Base-by-base conservation (phyloP, 1,284 basidiomycete genomes). In the Sporisorium sorghi region DNA sequence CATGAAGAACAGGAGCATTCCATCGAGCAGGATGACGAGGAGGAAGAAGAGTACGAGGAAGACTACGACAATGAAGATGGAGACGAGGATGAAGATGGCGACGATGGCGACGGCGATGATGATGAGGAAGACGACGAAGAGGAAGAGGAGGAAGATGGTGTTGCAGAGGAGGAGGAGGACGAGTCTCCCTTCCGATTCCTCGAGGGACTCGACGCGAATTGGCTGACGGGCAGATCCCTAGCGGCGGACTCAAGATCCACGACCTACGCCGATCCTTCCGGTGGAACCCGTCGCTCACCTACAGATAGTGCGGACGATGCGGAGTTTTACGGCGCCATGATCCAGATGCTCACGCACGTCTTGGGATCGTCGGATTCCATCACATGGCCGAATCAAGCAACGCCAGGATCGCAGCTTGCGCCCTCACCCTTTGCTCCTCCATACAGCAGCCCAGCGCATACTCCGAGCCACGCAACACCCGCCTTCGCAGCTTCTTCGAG, bases 281-380 rank as follows among this genome's bases (percentile, higher is more conserved):
- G 19, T 12, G 32, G 15, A 37, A 44, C 46, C 12, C 26, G 24
- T 14, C 52, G 58, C 33, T 32, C 58, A 14, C 51, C 62, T 9
- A 40, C 60, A 19, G 69, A 54, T 8, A 56, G 58, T 9, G 47
- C 57, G 7, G 58, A 66, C 12, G 71, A 77, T 47, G 52, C 65
- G 1, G 76, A 78, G 43, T 78, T 80, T 55, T 80, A 80, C 49
- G 58, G 71, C 32, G 73, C 72, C 24, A 76, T 76, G 54, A 80
- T 80, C 42, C 78, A 80, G 58, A 75, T 80, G 61, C 73, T 80
- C 46, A 80, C 78, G 10, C 76, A 78, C 39, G 67, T 80, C 4
- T 61, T 80, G 15, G 78, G 78, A 12, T 77, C 76, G 21, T 78
- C 76, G 14, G 68, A 72, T 53, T 67, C 71, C 9, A 35, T 63